These are phyloP conservation scores for Botrytis aclada DNA, from an alignment of 2,329 filamentous ascomycete species.

Conservation along the genomic window DNA sequence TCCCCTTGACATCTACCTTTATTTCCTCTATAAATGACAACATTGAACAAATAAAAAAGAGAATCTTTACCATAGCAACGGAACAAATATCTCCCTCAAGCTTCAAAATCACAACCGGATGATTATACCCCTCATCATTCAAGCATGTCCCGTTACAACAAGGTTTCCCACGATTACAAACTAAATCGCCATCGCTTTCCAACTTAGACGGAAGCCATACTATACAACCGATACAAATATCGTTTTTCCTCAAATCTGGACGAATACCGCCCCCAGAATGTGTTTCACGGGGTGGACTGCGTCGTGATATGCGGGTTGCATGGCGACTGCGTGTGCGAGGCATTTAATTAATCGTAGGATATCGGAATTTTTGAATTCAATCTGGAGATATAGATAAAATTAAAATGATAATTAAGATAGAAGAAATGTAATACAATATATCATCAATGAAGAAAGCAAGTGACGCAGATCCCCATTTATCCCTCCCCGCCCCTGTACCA, in stretches of 20 bases:
- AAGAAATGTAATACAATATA: background rate
- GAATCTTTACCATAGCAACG: background rate
- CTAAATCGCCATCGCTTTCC: background rate
- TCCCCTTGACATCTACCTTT: background rate
- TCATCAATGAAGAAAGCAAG: background rate
- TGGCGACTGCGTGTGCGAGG: slow-evolving; percentile 3
- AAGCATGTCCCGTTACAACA: background rate
- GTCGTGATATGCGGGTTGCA: background rate
- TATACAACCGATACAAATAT: slow-evolving; percentile 3
- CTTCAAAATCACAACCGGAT: slow-evolving; percentile 2
- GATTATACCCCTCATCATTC: slow-evolving; percentile 3
- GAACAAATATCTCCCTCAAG: background rate
- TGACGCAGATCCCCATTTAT: background rate
- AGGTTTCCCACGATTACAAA: background rate
- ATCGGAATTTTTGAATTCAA: background rate
- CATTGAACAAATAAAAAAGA: background rate
- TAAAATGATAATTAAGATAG: background rate
- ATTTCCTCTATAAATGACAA: background rate
- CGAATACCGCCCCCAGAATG: background rate
- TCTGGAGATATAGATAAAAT: background rate
- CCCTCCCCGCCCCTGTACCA: slow-evolving; percentile 2
- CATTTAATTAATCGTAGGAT: background rate
- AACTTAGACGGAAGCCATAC: slow-evolving; percentile 5
- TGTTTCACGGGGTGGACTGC: background rate
- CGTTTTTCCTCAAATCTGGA: background rate